A percentile compares a stretch with the other conserved stretches of the same genome.
These are phyloP conservation scores for Cucumis sativus DNA, from an alignment of 306 rosid genomes.

Conservation along the genomic window Cucumber_9930_V3 NC_026658.2:15349501-15350000, in stretches of 20 bases:
- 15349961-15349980: constrained; percentile 55
- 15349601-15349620: not conserved
- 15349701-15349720: constrained; percentile 38
- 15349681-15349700: constrained; percentile 53
- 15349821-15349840: constrained; percentile 32
- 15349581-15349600: not conserved
- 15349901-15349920: constrained; percentile 63
- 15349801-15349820: constrained; percentile 34
- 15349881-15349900: constrained; percentile 56
- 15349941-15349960: constrained; percentile 50
- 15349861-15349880: constrained; percentile 47
- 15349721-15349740: constrained; percentile 63
- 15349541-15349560: not conserved
- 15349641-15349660: constrained; percentile 46
- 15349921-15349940: constrained; percentile 67
- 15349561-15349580: not conserved
- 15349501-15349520: not conserved
- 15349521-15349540: not conserved
- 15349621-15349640: not conserved
- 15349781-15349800: constrained; percentile 65
- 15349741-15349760: constrained; percentile 36
- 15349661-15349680: constrained; percentile 47
- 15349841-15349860: constrained; percentile 35
- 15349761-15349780: constrained; percentile 33
- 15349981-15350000: constrained; percentile 53